Evolutionary conservation across 345 rosid genomes (phyloP), one percentile per base, ranked within the genome.

Genomic region (Eucalyptus lansdowneana): DNA sequence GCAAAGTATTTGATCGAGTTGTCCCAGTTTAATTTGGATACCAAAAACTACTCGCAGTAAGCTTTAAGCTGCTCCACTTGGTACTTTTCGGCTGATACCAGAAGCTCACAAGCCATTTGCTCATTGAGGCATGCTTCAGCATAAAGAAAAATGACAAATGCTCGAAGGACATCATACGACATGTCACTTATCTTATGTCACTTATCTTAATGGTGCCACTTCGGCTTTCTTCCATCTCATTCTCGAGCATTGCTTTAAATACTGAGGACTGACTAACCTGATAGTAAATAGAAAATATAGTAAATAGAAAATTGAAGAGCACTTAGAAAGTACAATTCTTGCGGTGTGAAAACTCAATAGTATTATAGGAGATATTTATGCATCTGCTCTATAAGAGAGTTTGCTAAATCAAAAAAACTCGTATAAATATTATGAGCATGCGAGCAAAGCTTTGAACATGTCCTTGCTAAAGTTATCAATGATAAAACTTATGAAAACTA

Each of bases 231-330:
- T 94, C 93, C 99, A 96, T 97, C 92, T 95, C 98, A 65, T 94
- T 96, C 92, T 97, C 97, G 16, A 96, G 94, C 99, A 97, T 97
- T 34, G 98, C 99, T 92, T 93, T 95, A 83, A 97, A 97, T 56
- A 97, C 97, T 1, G 96, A 98, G 2, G 98, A 97, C 42, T 93
- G 97, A 86, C 94, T 94, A 42, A 90, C 98, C 98, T 97, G 93
- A 49, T 86, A 40, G 42, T 40, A 40, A 40, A 1, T 40, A 40
- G 42, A 6, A 42, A 62, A 34, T 67, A 40, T 4, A 40, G 42
- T 40, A 40, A 40, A 1, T 40, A 40, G 42, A 6, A 42, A 62
- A 34, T 67, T 15, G 17, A 67, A 67, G 22, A 67, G 42, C 11
- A 67, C 80, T 9, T 9, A 45, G 47, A 45, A 67, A 8, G 4